phyloP scores from a whole-genome alignment of 495 filamentous ascomycete species.

The Neurospora sp. region DNA sequence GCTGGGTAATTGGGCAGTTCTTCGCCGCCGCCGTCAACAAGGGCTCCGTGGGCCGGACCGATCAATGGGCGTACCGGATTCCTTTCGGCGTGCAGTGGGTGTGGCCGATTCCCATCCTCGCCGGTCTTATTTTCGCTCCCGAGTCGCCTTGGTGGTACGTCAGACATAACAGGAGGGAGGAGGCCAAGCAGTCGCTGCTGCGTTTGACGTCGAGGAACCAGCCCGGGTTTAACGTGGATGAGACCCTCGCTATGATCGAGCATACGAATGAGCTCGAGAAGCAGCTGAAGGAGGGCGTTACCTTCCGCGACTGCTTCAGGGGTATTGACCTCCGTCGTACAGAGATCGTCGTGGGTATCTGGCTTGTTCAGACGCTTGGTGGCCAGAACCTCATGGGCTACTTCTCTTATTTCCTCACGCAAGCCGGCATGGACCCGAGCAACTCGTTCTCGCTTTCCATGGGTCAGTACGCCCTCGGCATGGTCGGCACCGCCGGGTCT shows the following conservation, averaged over 20 bases:
- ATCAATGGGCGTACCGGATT: slow-evolving; percentile 55
- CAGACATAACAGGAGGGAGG: slow-evolving; percentile 42
- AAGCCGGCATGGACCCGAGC: slow-evolving; percentile 47
- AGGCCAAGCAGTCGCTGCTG: slow-evolving; percentile 48
- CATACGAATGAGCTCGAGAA: slow-evolving; percentile 59
- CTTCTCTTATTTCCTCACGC: slow-evolving; percentile 58
- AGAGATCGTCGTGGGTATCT: slow-evolving; percentile 53
- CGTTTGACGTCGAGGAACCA: slow-evolving; percentile 47
- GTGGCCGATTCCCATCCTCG: slow-evolving; percentile 58
- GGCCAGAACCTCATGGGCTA: slow-evolving; percentile 62
- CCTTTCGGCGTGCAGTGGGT: slow-evolving; percentile 64
- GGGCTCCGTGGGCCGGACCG: slow-evolving; percentile 37
- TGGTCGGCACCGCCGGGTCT: slow-evolving; percentile 39
- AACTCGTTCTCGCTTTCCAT: slow-evolving; percentile 42
- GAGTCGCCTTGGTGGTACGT: slow-evolving; percentile 68
- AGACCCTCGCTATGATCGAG: slow-evolving; percentile 62
- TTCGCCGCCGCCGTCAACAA: slow-evolving; percentile 56
- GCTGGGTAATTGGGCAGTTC: slow-evolving; percentile 62
- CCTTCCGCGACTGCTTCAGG: slow-evolving; percentile 57
- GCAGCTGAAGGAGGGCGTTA: slow-evolving; percentile 43
- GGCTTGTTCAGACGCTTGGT: slow-evolving; percentile 58
- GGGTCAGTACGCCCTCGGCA: slow-evolving; percentile 36
- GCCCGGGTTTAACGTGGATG: slow-evolving; percentile 46
- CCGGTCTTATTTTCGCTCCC: slow-evolving; percentile 50
- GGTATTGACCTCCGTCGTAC: slow-evolving; percentile 57